Evolutionary conservation across 768 basidiomycete genomes (phyloP).

Genomic region (Phylloporus sp.): DNA sequence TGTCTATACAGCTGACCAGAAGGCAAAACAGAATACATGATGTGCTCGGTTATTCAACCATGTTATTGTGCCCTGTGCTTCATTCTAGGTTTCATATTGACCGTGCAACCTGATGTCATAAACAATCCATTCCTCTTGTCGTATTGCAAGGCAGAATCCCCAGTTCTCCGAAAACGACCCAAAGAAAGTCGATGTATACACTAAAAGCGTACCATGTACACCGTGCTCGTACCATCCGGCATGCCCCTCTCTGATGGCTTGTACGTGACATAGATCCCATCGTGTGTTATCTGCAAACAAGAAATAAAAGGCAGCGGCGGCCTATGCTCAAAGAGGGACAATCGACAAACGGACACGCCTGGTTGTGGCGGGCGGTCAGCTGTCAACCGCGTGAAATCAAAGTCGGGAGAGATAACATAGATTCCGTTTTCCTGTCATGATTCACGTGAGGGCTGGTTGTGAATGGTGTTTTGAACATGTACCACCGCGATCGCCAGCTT

Average conservation of each 20-base stretch:
- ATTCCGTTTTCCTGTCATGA: constrained; percentile 18
- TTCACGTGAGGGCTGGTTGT: not conserved
- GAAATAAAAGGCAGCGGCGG: constrained; percentile 28
- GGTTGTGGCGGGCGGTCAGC: constrained; percentile 32
- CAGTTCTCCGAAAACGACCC: too few species aligned
- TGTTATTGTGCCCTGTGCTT: too few species aligned
- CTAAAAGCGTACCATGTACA: not conserved
- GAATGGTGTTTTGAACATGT: not conserved
- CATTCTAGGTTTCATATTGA: too few species aligned
- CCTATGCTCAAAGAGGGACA: constrained; percentile 10
- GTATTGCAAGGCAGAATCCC: too few species aligned
- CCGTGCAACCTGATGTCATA: too few species aligned
- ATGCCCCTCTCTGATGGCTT: not conserved
- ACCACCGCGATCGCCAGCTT: constrained; percentile 49
- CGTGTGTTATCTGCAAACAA: constrained; percentile 56
- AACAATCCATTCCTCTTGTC: too few species aligned
- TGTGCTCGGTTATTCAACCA: too few species aligned
- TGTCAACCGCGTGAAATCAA: constrained; percentile 15
- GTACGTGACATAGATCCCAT: constrained; percentile 47
- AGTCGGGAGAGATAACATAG: constrained; percentile 24
- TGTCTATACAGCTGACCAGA: too few species aligned
- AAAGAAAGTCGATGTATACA: not conserved
- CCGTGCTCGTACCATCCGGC: not conserved
- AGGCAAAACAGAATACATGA: too few species aligned
- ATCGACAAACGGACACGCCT: constrained; percentile 22